phyloP scores from a whole-genome alignment of 345 rosid species.

The Aethionema arabicum region DNA sequence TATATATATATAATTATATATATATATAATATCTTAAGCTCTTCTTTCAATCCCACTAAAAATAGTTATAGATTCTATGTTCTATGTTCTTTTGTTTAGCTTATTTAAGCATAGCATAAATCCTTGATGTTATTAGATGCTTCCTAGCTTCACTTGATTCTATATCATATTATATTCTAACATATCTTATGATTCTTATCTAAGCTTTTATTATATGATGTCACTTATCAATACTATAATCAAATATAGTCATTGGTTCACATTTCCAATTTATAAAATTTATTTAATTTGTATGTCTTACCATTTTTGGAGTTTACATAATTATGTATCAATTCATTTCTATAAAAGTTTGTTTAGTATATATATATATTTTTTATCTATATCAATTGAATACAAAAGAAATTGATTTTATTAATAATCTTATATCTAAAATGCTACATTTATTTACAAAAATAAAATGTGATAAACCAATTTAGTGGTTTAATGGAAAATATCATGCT shows the following conservation, averaged over 20 bases:
- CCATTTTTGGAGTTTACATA: slow-evolving; percentile 5
- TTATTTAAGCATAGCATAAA: slow-evolving; percentile 22
- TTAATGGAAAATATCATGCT: too few relatives aligned
- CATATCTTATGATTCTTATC: slow-evolving; percentile 23
- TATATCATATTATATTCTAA: slow-evolving; percentile 18
- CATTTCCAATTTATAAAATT: slow-evolving; percentile 10
- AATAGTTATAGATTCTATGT: neutral
- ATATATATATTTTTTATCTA: neutral
- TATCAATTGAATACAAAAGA: neutral
- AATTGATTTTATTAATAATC: too few relatives aligned
- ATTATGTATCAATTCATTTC: neutral
- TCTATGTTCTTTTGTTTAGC: slow-evolving; percentile 22
- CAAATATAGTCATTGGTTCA: slow-evolving; percentile 7
- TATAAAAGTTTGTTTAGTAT: neutral
- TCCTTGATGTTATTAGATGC: slow-evolving; percentile 25
- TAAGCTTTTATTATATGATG: slow-evolving; percentile 7
- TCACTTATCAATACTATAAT: slow-evolving; percentile 14
- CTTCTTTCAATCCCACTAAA: neutral
- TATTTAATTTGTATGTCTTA: slow-evolving; percentile 18
- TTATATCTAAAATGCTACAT: too few relatives aligned
- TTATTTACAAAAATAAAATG: too few relatives aligned
- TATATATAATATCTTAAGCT: neutral
- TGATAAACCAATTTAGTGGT: too few relatives aligned
- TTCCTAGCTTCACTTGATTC: neutral
- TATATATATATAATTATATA: neutral